Base-by-base conservation (phyloP, 768 basidiomycete genomes). In the Podaxis mareebaensis region DNA sequence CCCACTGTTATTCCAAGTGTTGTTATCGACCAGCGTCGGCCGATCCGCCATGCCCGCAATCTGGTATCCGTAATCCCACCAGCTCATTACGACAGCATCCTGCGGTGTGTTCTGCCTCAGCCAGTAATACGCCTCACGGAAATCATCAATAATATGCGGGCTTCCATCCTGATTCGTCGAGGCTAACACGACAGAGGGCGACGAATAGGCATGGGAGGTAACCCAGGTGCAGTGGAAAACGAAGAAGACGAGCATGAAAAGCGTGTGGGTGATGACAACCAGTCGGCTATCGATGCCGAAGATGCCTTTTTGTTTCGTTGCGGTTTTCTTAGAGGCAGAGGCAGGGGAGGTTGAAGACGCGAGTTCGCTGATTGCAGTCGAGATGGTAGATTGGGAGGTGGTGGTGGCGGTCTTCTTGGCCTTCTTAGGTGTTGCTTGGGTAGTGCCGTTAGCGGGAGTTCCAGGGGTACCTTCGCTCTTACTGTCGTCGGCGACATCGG, bases 51-150 rank as follows among this genome's bases (percentile, higher is more conserved):
- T 97, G 44, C 97, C 97, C 44, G 97, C 97, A 71, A 99, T 98
- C 76, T 99, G 96, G 74, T 99, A 99, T 30, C 96, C 97, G 68
- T 99, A 99, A 78, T 99, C 97, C 97, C 97, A 99, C 97, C 97
- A 99, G 65, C 91, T 93, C 95, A 96, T 96, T 26, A 99, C 89
- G 36, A 99, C 96, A 4, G 95, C 88, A 64, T 93, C 89, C 74
- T 95, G 81, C 4, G 90, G 83, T 2, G 97, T 99, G 78, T 99
- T 99, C 78, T 96, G 91, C 58, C 97, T 83, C 53, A 99, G 76
- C 97, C 97, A 99, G 72, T 99, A 98, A 75, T 99, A 99, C 12
- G 97, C 97, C 79, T 99, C 97, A 63, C 97, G 85, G 88, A 98
- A 99, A 75, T 99, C 97, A 71, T 99, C 97, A 70, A 99, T 99